These are phyloP conservation scores for Cubamyces sp. DNA, from an alignment of 768 basidiomycete genomes.

Conservation along the genomic window DNA sequence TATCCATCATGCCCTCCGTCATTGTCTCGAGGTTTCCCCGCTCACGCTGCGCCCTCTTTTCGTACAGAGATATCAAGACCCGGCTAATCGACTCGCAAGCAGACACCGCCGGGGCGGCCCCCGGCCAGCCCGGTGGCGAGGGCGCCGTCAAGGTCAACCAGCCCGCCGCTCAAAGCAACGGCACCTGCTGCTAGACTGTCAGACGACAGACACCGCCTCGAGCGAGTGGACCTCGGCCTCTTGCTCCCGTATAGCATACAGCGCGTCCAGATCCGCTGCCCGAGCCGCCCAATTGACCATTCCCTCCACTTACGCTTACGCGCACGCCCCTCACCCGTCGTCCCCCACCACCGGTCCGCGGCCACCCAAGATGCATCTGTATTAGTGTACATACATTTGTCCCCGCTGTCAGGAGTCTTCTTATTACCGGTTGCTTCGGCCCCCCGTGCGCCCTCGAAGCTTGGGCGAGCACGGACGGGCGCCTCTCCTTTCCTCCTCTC, in stretches of 20 bases:
- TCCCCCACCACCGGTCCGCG: neutral
- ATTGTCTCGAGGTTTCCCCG: slow-evolving; percentile 13
- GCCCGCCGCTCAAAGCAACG: slow-evolving; percentile 47
- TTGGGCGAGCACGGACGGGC: slow-evolving; percentile 4
- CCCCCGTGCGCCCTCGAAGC: neutral
- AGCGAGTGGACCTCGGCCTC: slow-evolving; percentile 1
- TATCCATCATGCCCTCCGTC: neutral
- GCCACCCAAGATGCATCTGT: slow-evolving; percentile 10
- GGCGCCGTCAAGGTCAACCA: slow-evolving; percentile 72
- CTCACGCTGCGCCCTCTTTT: neutral
- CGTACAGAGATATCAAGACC: slow-evolving; percentile 89
- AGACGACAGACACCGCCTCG: neutral
- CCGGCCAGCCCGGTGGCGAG: slow-evolving; percentile 44
- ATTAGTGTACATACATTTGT: slow-evolving; percentile 18
- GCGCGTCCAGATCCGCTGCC: neutral
- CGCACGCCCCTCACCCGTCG: neutral
- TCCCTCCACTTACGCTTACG: too few species aligned
- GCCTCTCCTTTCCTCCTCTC: neutral
- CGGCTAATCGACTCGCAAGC: slow-evolving; percentile 95
- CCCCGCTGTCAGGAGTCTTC: slow-evolving; percentile 8
- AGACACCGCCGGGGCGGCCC: slow-evolving; percentile 50
- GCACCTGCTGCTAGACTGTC: slow-evolving; percentile 53
- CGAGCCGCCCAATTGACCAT: too few species aligned
- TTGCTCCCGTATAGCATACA: slow-evolving; percentile 13
- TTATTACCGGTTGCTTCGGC: slow-evolving; percentile 16